Conservation (phyloP, 1,284 basidiomycete genomes). For the Thecaphora thlaspeos region DNA sequence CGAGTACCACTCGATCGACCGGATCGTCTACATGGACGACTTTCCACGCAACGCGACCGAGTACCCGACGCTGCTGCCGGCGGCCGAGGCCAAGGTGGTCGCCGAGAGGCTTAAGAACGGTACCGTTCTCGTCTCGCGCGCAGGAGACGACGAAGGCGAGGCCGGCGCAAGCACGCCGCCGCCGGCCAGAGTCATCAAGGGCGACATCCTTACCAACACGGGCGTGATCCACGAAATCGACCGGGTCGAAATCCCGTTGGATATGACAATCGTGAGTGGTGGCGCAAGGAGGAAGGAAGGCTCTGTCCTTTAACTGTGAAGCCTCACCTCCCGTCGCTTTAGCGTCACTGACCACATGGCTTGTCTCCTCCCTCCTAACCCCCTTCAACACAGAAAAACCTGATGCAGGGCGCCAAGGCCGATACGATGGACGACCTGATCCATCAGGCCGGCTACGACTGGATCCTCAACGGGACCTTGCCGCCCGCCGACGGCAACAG, state of each 20-base stretch:
- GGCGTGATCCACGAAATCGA: conserved; percentile 90
- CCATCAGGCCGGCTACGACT: conserved; percentile 64
- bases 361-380: neutral
- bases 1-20: conserved; percentile 77
- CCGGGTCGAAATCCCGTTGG: conserved; percentile 77
- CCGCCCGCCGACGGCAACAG: conserved; percentile 3
- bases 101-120: conserved; percentile 31
- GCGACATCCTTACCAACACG: conserved; percentile 76
- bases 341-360: neutral
- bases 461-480: conserved; percentile 82
- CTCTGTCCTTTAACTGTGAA: no score
- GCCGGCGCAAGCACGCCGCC: conserved; percentile 6
- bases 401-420: conserved; percentile 78
- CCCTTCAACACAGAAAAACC: conserved; percentile 61
- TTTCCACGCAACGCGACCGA: conserved; percentile 59
- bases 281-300: no score
- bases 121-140: conserved; percentile 23
- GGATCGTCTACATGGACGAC: conserved; percentile 71
- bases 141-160: conserved; percentile 10
- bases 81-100: conserved; percentile 17
- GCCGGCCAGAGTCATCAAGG: conserved; percentile 46
- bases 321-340: neutral
- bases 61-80: conserved; percentile 51
- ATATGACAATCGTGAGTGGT: conserved; percentile 69
- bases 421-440: conserved; percentile 81